Evolutionary conservation across 768 basidiomycete genomes (phyloP).

Genomic region (Leccinellum luteum): DNA sequence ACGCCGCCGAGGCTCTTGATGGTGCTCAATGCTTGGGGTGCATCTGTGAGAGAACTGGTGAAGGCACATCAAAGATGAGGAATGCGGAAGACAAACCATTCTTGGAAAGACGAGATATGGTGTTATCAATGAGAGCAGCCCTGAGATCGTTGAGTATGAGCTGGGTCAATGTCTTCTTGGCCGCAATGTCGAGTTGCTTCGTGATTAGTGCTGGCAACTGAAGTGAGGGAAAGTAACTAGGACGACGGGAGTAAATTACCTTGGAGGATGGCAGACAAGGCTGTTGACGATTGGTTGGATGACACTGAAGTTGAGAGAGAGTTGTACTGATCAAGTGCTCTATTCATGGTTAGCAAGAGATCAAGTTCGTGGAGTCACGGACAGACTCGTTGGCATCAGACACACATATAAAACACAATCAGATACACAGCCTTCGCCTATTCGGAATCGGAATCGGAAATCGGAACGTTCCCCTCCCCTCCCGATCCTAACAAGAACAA

Average conservation of each 20-base stretch:
- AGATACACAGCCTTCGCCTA: constrained; percentile 15
- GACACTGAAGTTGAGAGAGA: constrained; percentile 14
- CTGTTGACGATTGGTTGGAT: not conserved
- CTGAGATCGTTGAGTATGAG: constrained; percentile 60
- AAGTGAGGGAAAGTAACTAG: constrained; percentile 1
- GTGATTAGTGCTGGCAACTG: constrained; percentile 8
- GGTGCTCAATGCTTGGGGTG: constrained; percentile 61
- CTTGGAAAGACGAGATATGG: constrained; percentile 47
- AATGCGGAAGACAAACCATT: constrained; percentile 45
- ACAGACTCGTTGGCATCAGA: not conserved
- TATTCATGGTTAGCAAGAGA: constrained; percentile 9
- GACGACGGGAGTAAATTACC: constrained; percentile 12
- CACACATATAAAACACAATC: not conserved
- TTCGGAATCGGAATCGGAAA: constrained; percentile 10
- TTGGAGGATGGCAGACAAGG: constrained; percentile 12
- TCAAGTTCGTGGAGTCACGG: no score
- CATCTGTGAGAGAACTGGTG: constrained; percentile 44
- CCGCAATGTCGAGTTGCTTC: constrained; percentile 33
- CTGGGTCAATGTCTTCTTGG: constrained; percentile 56
- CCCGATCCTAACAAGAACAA: constrained; percentile 20
- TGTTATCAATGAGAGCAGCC: constrained; percentile 31
- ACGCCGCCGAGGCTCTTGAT: constrained; percentile 75
- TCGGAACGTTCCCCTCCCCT: constrained; percentile 1
- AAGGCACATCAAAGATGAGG: not conserved
- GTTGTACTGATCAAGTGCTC: constrained; percentile 16